phyloP scores from a whole-genome alignment of 106 monocot species.

The Allium cepa region DNA sequence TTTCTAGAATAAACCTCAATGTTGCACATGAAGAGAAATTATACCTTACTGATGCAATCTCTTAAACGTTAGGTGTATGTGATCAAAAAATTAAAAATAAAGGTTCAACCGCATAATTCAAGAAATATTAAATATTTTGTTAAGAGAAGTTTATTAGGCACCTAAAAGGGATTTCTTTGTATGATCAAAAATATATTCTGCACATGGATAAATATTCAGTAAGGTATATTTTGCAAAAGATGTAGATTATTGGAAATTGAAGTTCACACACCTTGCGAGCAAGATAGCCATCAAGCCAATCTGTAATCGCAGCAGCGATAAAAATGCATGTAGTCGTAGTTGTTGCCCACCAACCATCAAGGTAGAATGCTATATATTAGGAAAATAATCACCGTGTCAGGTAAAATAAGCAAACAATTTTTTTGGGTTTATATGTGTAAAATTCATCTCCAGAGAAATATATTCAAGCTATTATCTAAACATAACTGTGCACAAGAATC shows the following conservation, averaged over 20 bases:
- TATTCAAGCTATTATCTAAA: background rate
- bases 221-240: background rate
- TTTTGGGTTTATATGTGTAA: too few species aligned
- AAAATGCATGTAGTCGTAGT: conserved; percentile 54
- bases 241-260: background rate
- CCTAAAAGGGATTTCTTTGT: too few species aligned
- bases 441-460: background rate
- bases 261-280: conserved; percentile 41
- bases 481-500: background rate
- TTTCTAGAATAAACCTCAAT: too few species aligned
- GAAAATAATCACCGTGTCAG: conserved; percentile 4
- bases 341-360: conserved; percentile 56
- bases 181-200: too few species aligned
- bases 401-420: background rate
- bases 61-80: too few species aligned
- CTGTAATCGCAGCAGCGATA: conserved; percentile 52
- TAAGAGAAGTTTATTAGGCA: too few species aligned
- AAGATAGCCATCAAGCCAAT: conserved; percentile 79
- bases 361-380: conserved; percentile 37
- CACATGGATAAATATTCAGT: too few species aligned
- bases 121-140: too few species aligned
- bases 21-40: too few species aligned
- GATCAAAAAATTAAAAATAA: too few species aligned
- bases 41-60: too few species aligned
- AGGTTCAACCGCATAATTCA: too few species aligned